Conservation (phyloP, 768 basidiomycete genomes). For the Podaxis sp. region DNA sequence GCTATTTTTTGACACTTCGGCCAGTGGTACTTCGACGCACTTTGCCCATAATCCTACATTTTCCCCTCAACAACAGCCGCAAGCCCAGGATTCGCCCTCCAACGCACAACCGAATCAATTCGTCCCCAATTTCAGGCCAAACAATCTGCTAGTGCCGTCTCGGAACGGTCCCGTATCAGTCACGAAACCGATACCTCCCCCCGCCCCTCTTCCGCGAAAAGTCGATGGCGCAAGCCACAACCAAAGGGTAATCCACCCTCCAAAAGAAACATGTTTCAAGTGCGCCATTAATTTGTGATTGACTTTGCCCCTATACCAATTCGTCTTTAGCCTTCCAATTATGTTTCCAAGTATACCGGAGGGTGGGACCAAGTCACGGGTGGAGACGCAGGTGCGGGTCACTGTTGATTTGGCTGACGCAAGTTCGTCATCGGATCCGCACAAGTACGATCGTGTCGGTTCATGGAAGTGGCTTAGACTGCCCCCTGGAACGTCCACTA, state of each 20-base stretch:
- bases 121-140: conserved; percentile 28
- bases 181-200: conserved; percentile 70
- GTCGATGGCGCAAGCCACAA: conserved; percentile 46
- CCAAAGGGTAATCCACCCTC: conserved; percentile 65
- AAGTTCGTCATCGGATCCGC: conserved; percentile 57
- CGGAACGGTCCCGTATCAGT: conserved; percentile 39
- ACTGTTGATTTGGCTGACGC: conserved; percentile 75
- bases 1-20: conserved; percentile 16
- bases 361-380: conserved; percentile 83
- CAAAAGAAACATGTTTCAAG: conserved; percentile 78
- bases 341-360: conserved; percentile 82
- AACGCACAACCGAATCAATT: conserved; percentile 20
- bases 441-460: conserved; percentile 78
- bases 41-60: conserved; percentile 29
- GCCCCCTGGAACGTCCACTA: conserved; percentile 80
- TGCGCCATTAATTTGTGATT: conserved; percentile 32
- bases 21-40: conserved; percentile 34
- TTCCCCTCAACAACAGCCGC: conserved; percentile 30
- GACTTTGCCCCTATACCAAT: not conserved
- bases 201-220: conserved; percentile 56
- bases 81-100: conserved; percentile 22
- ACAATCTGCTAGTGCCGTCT: conserved; percentile 30
- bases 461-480: conserved; percentile 87
- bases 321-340: conserved; percentile 61
- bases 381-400: conserved; percentile 93